A percentile compares a stretch with the other conserved stretches of the same genome.
These are phyloP conservation scores for Moricandia arvensis DNA, from an alignment of 345 rosid species.

Conservation along the genomic window DNA sequence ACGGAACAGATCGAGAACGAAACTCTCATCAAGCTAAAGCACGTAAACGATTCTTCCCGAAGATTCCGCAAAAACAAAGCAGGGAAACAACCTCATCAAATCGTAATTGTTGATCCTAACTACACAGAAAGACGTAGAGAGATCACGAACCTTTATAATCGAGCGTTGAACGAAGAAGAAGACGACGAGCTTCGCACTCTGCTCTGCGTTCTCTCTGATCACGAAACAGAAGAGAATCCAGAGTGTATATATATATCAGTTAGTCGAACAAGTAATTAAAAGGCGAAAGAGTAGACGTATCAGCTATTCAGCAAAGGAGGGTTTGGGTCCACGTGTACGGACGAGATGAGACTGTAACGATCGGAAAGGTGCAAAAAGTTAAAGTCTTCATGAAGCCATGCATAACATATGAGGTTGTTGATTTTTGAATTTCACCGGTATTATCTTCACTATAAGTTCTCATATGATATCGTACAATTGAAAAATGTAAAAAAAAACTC, in stretches of 20 bases:
- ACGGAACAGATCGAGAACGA: neutral
- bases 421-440: neutral
- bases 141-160: neutral
- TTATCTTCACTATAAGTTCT: neutral
- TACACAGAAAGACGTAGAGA: neutral
- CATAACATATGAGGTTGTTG: neutral
- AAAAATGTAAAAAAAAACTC: neutral
- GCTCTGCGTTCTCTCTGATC: neutral
- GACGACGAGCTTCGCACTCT: neutral
- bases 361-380: neutral
- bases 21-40: neutral
- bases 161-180: neutral
- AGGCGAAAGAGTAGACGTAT: neutral
- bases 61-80: neutral
- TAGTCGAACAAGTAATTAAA: neutral
- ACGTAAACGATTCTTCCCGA: neutral
- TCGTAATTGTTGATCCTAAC: neutral
- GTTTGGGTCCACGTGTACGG: neutral
- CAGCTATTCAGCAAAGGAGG: neutral
- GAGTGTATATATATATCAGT: neutral
- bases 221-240: neutral
- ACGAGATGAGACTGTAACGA: neutral
- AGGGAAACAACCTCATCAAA: neutral
- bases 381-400: neutral
- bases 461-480: neutral